Evolutionary conservation across 768 basidiomycete genomes (phyloP), one percentile per base, ranked within the genome.

Genomic region (Suillus alpinus): DNA sequence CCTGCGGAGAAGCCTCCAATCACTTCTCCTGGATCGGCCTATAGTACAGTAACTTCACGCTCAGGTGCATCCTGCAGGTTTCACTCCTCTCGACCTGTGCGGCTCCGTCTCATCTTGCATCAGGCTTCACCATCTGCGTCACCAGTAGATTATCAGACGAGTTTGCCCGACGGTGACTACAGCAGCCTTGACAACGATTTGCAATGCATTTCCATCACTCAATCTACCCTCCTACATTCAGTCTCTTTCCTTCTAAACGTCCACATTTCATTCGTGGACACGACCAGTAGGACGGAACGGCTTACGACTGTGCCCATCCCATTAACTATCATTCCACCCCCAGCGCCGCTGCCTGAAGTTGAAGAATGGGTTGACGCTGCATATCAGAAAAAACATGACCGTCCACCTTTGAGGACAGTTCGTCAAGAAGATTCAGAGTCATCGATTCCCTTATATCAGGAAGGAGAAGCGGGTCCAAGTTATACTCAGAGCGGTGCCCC

Each of bases 1-100:
- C 53, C 61, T 46, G 59, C 29, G 66, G 75, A 69, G 69, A 78
- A 68, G 57, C 63, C 68, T 29, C 77, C 79, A 36, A 81, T 81
- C 59, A 66, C 67, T 32, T 77, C 79, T n/a, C 75, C 78, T 26
- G 53, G 37, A 55, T 61, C 63, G 4, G 63, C 74, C 20, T 77
- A 77, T 62, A 65, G 75, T 20, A 78, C 81, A 3, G 79, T 88
- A 56, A 78, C 98, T 31, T 87, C 93, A 13, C 84, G 89, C 7
- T 94, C 95, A 14, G 96, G 96, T 50, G 95, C 94, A 46, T 89
- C 93, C 20, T 94, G 94, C 71, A 87, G 94, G 50, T 94, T 97
- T 70, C 94, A 97, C 66, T 84, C 87, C 0, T 81, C 84, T 49
- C 83, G 82, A 14, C 81, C 89, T 4, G 83, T 95, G 62, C 89